Evolutionary conservation across 306 rosid species (phyloP), one percentile per base, ranked within the genome.

Genomic region (Elaeagnus macrophylla): DNA sequence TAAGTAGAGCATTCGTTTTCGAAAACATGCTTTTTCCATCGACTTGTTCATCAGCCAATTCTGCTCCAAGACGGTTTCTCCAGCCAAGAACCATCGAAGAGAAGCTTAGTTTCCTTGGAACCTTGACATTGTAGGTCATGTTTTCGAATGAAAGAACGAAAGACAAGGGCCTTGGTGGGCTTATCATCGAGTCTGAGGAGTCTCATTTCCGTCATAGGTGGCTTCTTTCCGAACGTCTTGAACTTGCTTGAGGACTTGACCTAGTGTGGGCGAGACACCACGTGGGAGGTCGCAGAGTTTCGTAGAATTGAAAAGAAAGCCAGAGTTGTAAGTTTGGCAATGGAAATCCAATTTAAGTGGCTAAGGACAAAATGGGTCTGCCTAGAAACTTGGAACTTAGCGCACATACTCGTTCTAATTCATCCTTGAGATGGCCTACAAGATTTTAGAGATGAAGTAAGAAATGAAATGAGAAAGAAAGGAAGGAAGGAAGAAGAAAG

Each of bases 101-200:
- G n/a, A 79, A 57, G 50, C 60, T 81, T 36, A 83, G 6, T 48
- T 86, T 91, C 41, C 81, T 72, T 37, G 67, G 70, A 0, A 71
- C 68, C 66, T 82, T 86, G 57, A 91, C 89, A 36, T 79, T 87
- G 71, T 87, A 87, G 1, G 96, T 82, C 32, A 91, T 81, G 10
- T 75, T 84, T 47, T 19, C 71, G 76, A 91, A 91, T 0, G 95
- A 72, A 0, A 91, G 93, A 9, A 82, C 81, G 16, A 91, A 91
- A 0, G 99, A 96, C 20, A 80, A 54, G 0, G 89, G 64, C 12
- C 89, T 72, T 7, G 87, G 64, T 51, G 65, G 86, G 0, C 72
- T 45, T 12, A 54, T 62, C 17, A 37, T 48, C 17, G 13, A 59
- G 42, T 73, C n/a, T n/a, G n/a, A n/a, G 96, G 96, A 2, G 96